Evolutionary conservation across 1,284 basidiomycete genomes (phyloP), one percentile per base, ranked within the genome.

Genomic region (Porogramme epimiltina): DNA sequence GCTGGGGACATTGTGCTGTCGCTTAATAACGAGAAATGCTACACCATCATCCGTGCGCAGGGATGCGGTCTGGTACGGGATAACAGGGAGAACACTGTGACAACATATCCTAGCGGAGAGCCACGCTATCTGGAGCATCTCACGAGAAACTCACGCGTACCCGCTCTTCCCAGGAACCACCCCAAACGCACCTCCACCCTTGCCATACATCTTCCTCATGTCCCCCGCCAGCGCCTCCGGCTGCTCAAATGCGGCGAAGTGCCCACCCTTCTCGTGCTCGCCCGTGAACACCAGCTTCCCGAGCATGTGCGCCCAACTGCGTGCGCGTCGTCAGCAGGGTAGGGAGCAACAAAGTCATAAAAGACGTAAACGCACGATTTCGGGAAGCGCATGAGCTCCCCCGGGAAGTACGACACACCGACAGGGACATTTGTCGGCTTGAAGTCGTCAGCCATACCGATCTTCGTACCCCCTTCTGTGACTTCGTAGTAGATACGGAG

Each of bases 1-100:
- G 90, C 94, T 0, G 93, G 88, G 5, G 95, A 97, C 62, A 83
- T 98, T 43, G 89, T 93, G 4, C 74, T 95, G 38, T 95, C 92
- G 4, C 77, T 91, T 66, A 95, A 95, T 60, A 82, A 95, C 62
- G 69, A 74, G 51, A 73, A 74, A 37, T 87, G 86, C 22, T 97
- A 95, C 70, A 79, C 75, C 22, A 64, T 84, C 47, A 89, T 98
- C 47, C 81, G 91, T 18, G 87, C 70, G 90, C 94, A 53, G 95
- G 93, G 5, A 83, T 97, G 51, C 83, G 94, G 56, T 81, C 89
- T 70, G 92, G 91, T 91, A n/a, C n/a, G n/a, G n/a, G n/a, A n/a
- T n/a, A n/a, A n/a, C n/a, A n/a, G n/a, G n/a, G n/a, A n/a, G n/a
- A n/a, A n/a, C n/a, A n/a, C n/a, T n/a, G n/a, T n/a, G n/a, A n/a